These are phyloP conservation scores for Magnusiomyces paraingens DNA, from an alignment of 1,139 yeast species.

Conservation along the genomic window DNA sequence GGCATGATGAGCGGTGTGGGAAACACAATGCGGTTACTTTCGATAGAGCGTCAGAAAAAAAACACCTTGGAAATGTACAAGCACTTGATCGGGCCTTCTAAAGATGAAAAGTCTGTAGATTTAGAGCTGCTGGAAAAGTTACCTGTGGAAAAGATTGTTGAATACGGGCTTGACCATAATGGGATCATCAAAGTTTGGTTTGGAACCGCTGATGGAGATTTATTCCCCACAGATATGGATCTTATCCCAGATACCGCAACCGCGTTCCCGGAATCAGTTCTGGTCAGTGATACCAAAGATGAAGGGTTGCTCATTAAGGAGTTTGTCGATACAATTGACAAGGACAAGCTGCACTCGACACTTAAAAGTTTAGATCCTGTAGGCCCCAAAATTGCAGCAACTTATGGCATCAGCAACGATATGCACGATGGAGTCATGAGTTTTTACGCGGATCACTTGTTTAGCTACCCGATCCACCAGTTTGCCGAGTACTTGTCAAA, in stretches of 20 bases:
- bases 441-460: slow-evolving; percentile 13
- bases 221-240: slow-evolving; percentile 2
- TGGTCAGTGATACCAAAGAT: slow-evolving; percentile 18
- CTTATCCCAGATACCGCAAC: slow-evolving; percentile 5
- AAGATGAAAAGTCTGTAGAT: slow-evolving; percentile 8
- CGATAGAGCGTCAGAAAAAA: slow-evolving; percentile 5
- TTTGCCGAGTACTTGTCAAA: neutral
- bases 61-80: slow-evolving; percentile 5
- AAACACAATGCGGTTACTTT: slow-evolving; percentile 10
- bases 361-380: neutral
- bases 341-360: neutral
- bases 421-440: slow-evolving; percentile 5
- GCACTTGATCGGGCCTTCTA: neutral
- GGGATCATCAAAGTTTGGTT: slow-evolving; percentile 12
- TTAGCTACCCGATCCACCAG: slow-evolving; percentile 11
- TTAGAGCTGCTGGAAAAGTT: slow-evolving; percentile 13
- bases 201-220: slow-evolving; percentile 11
- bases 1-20: slow-evolving; percentile 19
- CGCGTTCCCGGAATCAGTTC: slow-evolving; percentile 13
- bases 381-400: slow-evolving; percentile 2
- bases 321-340: neutral
- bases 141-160: slow-evolving; percentile 15
- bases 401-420: slow-evolving; percentile 1
- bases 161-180: slow-evolving; percentile 3
- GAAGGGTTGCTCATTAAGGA: slow-evolving; percentile 12